Evolutionary conservation across 805 yeast species (phyloP), one percentile per base, ranked within the genome.

Genomic region (Helenozyma baotianmanensis): DNA sequence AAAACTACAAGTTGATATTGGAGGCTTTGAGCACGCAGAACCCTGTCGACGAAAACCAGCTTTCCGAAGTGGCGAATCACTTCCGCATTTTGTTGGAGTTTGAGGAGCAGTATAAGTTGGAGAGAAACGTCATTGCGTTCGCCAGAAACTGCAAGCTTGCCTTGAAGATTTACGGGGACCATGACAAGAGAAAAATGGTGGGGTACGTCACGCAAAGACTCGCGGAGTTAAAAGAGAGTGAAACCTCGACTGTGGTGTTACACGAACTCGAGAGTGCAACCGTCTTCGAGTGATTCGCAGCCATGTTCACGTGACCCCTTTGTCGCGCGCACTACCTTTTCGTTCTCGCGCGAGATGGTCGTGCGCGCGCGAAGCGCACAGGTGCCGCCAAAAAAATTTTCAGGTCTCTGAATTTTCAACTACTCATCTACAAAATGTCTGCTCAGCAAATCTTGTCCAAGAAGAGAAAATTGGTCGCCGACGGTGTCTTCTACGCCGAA

Each of bases 401-500:
- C n/a, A 19, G n/a, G n/a, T n/a, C n/a, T n/a, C n/a, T n/a, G n/a
- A 30, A 15, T 35, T 37, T 38, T 30, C 27, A 17, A n/a, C 27
- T 13, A 22, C 29, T 14, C n/a, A 11, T 24, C 25, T 19, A 31
- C 26, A 54, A 32, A 50, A 53, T 53, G 58, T 54, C 56, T 45
- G 46, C 47, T 45, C 42, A 39, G 21, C 66, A 61, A 47, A 83
- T 89, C 71, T 62, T 66, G 54, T 90, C 97, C 65, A 86, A 87
- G 78, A 90, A 87, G 79, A 89, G 97, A 86, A 89, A 89, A 89
- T 84, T 89, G 68, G 97, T 92, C 69, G 96, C 96, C 74, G 98
- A 92, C 81, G 98, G 98, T 86, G 98, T 92, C 64, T 87, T 92
- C 82, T 92, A 82, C 95, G 98, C 98, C 73, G 98, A 92, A 79